Evolutionary conservation across 352 stramenopile species (phyloP).

Genomic region (Pythium plurisporium): DNA sequence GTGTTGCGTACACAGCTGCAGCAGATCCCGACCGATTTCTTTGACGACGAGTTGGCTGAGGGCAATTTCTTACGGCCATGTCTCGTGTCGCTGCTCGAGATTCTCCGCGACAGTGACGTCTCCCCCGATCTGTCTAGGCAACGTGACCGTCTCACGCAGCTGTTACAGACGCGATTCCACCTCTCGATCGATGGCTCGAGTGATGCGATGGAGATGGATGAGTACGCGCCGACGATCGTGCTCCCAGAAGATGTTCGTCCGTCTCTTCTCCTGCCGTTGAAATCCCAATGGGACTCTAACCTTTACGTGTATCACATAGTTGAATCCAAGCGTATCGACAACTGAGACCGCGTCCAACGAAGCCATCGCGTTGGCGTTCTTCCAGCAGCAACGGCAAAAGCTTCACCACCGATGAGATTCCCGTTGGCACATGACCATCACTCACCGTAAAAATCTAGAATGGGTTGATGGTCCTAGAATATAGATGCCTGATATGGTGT

Average conservation of each 20-base stretch:
- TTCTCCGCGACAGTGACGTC: slow-evolving; percentile 23
- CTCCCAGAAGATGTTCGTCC: slow-evolving; percentile 26
- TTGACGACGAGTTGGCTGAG: slow-evolving; percentile 13
- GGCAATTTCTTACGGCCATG: slow-evolving; percentile 17
- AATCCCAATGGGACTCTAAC: no score
- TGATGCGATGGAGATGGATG: slow-evolving; percentile 15
- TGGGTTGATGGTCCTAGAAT: slow-evolving; percentile 9
- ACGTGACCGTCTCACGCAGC: slow-evolving; percentile 5
- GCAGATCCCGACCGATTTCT: slow-evolving; percentile 25
- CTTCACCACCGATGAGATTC: neutral
- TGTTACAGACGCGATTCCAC: slow-evolving; percentile 21
- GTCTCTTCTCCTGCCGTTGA: neutral
- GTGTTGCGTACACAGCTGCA: slow-evolving; percentile 29
- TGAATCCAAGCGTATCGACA: no score
- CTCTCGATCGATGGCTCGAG: neutral
- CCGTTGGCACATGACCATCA: slow-evolving; percentile 6
- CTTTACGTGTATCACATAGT: no score
- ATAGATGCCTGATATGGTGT: slow-evolving; percentile 3
- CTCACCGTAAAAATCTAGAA: slow-evolving; percentile 8
- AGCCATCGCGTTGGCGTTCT: slow-evolving; percentile 17
- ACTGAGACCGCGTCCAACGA: slow-evolving; percentile 11
- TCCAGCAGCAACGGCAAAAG: neutral
- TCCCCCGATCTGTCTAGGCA: slow-evolving; percentile 9
- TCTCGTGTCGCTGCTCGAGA: slow-evolving; percentile 26
- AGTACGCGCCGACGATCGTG: slow-evolving; percentile 29